Evolutionary conservation across 1,284 basidiomycete species (phyloP), one percentile per base, ranked within the genome.

Genomic region (Leccinum laetum): DNA sequence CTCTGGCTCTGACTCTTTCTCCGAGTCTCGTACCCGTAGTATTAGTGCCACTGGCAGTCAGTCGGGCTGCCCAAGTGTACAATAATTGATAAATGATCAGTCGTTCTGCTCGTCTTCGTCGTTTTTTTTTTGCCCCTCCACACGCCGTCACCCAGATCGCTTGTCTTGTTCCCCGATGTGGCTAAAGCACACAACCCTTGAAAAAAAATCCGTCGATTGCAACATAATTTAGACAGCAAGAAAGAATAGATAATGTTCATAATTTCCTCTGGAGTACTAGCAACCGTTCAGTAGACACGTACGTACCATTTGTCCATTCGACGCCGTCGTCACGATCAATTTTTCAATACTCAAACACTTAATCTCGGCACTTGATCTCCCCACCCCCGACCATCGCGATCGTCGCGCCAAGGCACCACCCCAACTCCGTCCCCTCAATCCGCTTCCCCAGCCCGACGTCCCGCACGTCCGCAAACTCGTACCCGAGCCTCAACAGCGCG

Each of bases 371-470:
- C 69, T 70, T 85, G 64, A 91, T 71, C 70, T 86, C 83, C 9
- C 84, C 88, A 41, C 84, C 86, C 14, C 83, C 84, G n/a, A 91
- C 84, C 81, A 94, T 84, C 37, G 87, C 88, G 71, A 95, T 85
- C 63, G 90, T 89, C 13, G 95, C 95, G 18, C 95, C 95, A 26
- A 98, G 79, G 70, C 90, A 92, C 97, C 97, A 99, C 8, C 98
- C 97, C 64, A 99, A 80, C 85, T 99, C 98, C 4, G 96, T 96
- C 6, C 91, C 94, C 29, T 85, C 85, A 58, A 99, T 85, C 84
- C 93, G 90, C 84, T 99, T 99, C 72, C 90, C 96, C 49, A 96
- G 86, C 77, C 84, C 82, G 46, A 96, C 85, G 69, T 88, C 83
- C 67, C 93, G 79, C 46, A 80, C 82, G 49, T 86, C 87, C 24